A percentile compares a stretch with the other conserved stretches of the same genome.
phyloP scores from a whole-genome alignment of 23 red algal species.

The Gracilaria gracilis region DNA sequence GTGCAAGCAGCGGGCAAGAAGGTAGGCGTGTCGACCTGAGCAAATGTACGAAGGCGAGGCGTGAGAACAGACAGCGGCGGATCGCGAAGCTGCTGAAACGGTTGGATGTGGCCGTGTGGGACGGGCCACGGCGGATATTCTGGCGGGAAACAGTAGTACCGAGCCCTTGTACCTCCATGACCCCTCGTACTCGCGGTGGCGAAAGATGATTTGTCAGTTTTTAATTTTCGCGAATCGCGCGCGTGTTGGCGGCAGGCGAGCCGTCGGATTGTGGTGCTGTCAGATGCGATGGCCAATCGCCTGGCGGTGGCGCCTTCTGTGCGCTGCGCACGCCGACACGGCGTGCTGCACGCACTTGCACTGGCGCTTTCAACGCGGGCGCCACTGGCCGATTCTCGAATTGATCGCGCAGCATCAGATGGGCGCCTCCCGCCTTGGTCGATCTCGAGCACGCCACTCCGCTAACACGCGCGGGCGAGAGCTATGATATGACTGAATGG shows the following conservation, averaged over 20 bases:
- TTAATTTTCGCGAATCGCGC: constrained; percentile 3
- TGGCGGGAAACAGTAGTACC: constrained; percentile 41
- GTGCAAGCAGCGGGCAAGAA: neutral
- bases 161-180: constrained; percentile 40
- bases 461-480: too few relatives aligned
- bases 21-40: neutral
- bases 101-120: constrained; percentile 2
- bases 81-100: constrained; percentile 34
- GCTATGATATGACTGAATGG: too few relatives aligned
- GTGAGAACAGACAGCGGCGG: neutral
- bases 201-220: constrained; percentile 34
- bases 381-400: too few relatives aligned
- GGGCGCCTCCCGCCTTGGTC: too few relatives aligned
- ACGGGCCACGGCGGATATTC: neutral
- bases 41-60: neutral
- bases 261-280: neutral
- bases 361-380: too few relatives aligned
- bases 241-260: neutral
- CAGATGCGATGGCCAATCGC: neutral
- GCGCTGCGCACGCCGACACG: neutral
- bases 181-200: constrained; percentile 43
- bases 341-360: neutral
- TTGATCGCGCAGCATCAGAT: too few relatives aligned
- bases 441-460: too few relatives aligned
- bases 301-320: too few relatives aligned